Base-by-base conservation (phyloP, 192 early-diverging fungal species). In the Bifiguratus adelaidae region DNA sequence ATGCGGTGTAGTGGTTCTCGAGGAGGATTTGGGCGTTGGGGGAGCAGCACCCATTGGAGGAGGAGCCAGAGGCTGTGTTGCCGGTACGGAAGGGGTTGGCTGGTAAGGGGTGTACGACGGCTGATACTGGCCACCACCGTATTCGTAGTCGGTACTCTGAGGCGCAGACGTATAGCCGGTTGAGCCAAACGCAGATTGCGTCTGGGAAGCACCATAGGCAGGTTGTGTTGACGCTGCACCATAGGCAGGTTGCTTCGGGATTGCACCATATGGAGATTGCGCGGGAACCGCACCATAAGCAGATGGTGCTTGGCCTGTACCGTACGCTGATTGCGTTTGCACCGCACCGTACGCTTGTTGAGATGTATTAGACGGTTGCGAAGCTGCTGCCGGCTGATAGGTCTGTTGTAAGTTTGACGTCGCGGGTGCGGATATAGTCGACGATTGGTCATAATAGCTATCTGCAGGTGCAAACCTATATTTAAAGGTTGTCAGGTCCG, bases 61-160 rank as follows among this genome's bases (percentile, higher is more conserved):
- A 3, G 58, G 51, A 29, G 58, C 50, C 0, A 27, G 33, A 36
- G 58, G 58, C 4, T 33, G 32, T n/a, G 32, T 8, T n/a, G 32
- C 8, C 32, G 32, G 32, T 33, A 33, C 22, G 40, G 9, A 40
- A 21, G 40, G 25, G 19, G 35, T 26, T 25, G 19, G 19, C 20
- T 30, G 42, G 50, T 54, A 54, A 13, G 53, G 53, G 4, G 45
- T 54, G 47, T 40, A 56, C 45, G 23, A 62, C 26, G 19, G 60
- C 63, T 18, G 63, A 47, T 16, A 53, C 51, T 30, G 58, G 47
- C 16, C n/a, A n/a, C n/a, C n/a, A n/a, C n/a, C n/a, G n/a, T n/a
- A n/a, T n/a, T n/a, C n/a, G n/a, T n/a, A n/a, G n/a, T n/a, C n/a
- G n/a, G n/a, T n/a, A n/a, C n/a, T n/a, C n/a, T n/a, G n/a, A n/a